Evolutionary conservation across 129 eudicot species (phyloP).

Genomic region (Daucus carota): DH1_v3.0 NC_030384.2:37113001-37113500

Average conservation of each 20-base stretch:
- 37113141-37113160: background rate
- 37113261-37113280: background rate
- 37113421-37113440: background rate
- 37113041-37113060: background rate
- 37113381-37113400: background rate
- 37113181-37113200: background rate
- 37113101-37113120: background rate
- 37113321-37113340: background rate
- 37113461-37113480: slow-evolving; percentile 3
- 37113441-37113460: background rate
- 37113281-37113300: background rate
- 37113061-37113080: background rate
- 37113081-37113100: too few relatives aligned
- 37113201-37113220: background rate
- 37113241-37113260: background rate
- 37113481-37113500: slow-evolving; percentile 65
- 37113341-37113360: background rate
- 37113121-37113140: background rate
- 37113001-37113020: background rate
- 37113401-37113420: background rate
- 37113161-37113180: background rate
- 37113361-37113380: background rate
- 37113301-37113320: background rate
- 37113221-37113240: background rate
- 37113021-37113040: background rate